phyloP scores from a whole-genome alignment of 129 eudicot species.

The Chrysanthemum lavandulifolium region DNA sequence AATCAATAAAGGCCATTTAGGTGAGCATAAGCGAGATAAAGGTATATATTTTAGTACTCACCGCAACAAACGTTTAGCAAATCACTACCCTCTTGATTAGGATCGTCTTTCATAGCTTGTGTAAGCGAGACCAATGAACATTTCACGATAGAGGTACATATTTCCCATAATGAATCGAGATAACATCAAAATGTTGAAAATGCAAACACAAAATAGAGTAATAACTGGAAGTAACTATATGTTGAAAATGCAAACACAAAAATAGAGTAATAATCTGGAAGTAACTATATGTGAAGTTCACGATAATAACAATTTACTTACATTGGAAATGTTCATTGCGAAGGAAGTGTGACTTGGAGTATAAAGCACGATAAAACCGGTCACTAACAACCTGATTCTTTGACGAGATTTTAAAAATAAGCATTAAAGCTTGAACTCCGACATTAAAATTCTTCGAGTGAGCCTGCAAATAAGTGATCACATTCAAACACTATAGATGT shows the following conservation, averaged over 20 bases:
- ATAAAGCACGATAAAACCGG: conserved; percentile 95
- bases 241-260: not conserved
- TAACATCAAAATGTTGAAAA: too few species aligned
- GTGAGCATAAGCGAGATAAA: not conserved
- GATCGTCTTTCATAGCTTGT: too few species aligned
- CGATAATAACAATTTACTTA: conserved; percentile 14
- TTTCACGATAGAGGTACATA: too few species aligned
- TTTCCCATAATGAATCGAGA: too few species aligned
- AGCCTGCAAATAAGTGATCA: too few species aligned
- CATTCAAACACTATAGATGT: too few species aligned
- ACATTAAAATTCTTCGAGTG: conserved; percentile 77
- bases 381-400: conserved; percentile 92
- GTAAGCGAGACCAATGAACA: too few species aligned
- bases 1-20: not conserved
- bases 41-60: conserved; percentile 19
- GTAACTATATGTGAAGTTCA: not conserved
- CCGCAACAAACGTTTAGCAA: conserved; percentile 96
- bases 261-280: conserved; percentile 1
- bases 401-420: conserved; percentile 87
- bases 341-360: conserved; percentile 85
- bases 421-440: conserved; percentile 93
- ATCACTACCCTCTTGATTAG: conserved; percentile 70
- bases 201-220: too few species aligned
- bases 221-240: too few species aligned
- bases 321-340: conserved; percentile 95